A percentile compares a stretch with the other conserved stretches of the same genome.
Evolutionary conservation across 345 rosid genomes (phyloP).

Genomic region (Cardamine chenopodiifolia): DNA sequence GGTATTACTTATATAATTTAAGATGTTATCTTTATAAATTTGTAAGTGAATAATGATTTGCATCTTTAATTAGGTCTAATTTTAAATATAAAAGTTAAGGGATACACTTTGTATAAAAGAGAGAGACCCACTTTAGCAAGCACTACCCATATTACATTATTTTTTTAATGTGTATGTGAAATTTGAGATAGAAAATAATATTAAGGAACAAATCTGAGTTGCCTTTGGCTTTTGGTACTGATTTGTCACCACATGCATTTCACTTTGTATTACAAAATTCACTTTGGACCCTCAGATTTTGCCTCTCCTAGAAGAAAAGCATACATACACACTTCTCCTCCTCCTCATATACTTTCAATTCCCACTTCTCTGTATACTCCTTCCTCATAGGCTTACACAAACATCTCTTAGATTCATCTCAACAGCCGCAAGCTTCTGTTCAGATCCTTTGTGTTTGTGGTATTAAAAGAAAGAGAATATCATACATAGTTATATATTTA

Average conservation of each 20-base stretch:
- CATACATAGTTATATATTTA: not conserved
- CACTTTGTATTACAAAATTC: constrained; percentile 75
- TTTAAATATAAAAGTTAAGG: constrained; percentile 4
- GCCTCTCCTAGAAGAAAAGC: constrained; percentile 74
- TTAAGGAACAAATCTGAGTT: constrained; percentile 53
- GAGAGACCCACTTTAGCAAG: constrained; percentile 53
- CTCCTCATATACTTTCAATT: constrained; percentile 22
- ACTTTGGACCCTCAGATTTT: constrained; percentile 65
- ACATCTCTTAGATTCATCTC: not conserved
- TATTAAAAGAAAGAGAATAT: not conserved
- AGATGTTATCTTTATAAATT: constrained; percentile 15
- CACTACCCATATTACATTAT: constrained; percentile 33
- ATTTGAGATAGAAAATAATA: constrained; percentile 38
- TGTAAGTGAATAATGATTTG: constrained; percentile 9
- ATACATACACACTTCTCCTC: constrained; percentile 42
- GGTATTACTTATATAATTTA: not conserved
- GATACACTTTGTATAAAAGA: constrained; percentile 45
- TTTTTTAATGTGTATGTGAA: constrained; percentile 37
- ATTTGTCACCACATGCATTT: constrained; percentile 86
- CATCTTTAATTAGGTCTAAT: constrained; percentile 17
- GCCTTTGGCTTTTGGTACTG: constrained; percentile 73
- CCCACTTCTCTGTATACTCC: constrained; percentile 13
- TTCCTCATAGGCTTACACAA: constrained; percentile 22
- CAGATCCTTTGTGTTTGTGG: constrained; percentile 1
- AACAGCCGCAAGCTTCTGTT: not conserved